These are phyloP conservation scores for Saccharomyces hybrid DNA, from an alignment of 1,139 yeast species.

Conservation along the genomic window DNA sequence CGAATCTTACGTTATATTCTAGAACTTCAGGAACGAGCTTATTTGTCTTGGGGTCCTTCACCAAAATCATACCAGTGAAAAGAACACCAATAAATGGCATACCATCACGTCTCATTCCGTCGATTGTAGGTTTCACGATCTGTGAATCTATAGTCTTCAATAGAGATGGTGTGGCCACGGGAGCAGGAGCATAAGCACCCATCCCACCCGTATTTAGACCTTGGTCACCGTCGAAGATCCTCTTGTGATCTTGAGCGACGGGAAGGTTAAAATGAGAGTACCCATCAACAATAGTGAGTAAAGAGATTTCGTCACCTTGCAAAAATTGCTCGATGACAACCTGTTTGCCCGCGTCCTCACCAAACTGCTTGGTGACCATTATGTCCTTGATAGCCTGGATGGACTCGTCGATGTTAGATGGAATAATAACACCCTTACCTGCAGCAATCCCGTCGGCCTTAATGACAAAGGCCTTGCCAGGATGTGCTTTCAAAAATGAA, in stretches of 20 bases:
- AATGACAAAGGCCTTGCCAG: slow-evolving; percentile 76
- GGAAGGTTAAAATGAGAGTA: slow-evolving; percentile 87
- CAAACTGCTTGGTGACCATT: slow-evolving; percentile 86
- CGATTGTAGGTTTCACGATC: slow-evolving; percentile 84
- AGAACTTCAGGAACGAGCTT: slow-evolving; percentile 63
- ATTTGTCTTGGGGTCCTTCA: slow-evolving; percentile 45
- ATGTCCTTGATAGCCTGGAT: slow-evolving; percentile 74
- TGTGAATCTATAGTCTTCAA: slow-evolving; percentile 61
- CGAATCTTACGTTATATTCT: slow-evolving; percentile 96
- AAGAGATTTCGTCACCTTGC: slow-evolving; percentile 95
- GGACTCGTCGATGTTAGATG: slow-evolving; percentile 79
- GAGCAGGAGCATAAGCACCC: slow-evolving; percentile 99
- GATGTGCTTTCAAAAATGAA: slow-evolving; percentile 49
- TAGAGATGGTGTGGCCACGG: slow-evolving; percentile 77
- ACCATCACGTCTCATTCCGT: slow-evolving; percentile 95
- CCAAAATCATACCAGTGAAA: slow-evolving; percentile 94
- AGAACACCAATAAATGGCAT: slow-evolving; percentile 93
- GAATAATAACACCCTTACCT: slow-evolving; percentile 96
- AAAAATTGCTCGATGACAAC: slow-evolving; percentile 93
- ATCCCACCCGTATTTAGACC: slow-evolving; percentile 98
- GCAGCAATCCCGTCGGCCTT: slow-evolving; percentile 99
- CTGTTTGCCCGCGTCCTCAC: slow-evolving; percentile 81
- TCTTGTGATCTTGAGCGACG: slow-evolving; percentile 97
- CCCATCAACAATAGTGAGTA: slow-evolving; percentile 90
- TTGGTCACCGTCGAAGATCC: slow-evolving; percentile 85